Percentiles rank a stretch among this genome's conserved stretches.
phyloP scores from a whole-genome alignment of 331 rosid species.

The Prunus yedoensis region DNA sequence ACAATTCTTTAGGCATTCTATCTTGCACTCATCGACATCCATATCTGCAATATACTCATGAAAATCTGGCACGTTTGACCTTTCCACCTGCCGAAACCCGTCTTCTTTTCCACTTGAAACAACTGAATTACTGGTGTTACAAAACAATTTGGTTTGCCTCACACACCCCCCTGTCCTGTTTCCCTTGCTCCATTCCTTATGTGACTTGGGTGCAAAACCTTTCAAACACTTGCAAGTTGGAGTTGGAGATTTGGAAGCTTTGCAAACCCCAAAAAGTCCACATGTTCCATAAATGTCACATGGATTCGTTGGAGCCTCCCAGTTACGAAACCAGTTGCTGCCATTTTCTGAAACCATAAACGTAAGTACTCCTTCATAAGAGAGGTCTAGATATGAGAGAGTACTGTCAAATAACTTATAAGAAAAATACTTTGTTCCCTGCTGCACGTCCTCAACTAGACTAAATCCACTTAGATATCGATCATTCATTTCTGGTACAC shows the following conservation, averaged over 20 bases:
- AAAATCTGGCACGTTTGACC: constrained; percentile 19
- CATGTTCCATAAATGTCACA: constrained; percentile 23
- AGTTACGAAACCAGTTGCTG: not conserved
- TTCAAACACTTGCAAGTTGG: constrained; percentile 27
- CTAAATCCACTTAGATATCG: not conserved
- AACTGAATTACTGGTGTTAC: not conserved
- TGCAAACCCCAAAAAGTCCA: constrained; percentile 25
- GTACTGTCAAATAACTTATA: not conserved
- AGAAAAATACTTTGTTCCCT: not conserved
- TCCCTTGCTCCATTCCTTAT: constrained; percentile 11
- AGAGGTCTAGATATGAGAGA: not conserved
- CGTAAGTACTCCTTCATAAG: constrained; percentile 1
- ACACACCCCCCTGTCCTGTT: constrained; percentile 25
- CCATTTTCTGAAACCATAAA: not conserved
- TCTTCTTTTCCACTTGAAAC: not conserved
- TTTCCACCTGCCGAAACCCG: not conserved
- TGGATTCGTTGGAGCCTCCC: not conserved
- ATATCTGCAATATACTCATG: not conserved
- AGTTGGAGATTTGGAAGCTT: not conserved
- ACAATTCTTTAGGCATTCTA: constrained; percentile 13
- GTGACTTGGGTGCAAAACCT: constrained; percentile 17
- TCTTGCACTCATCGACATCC: not conserved
- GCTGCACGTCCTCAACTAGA: not conserved
- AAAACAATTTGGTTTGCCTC: constrained; percentile 1
- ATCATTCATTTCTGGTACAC: too few relatives aligned